These are phyloP conservation scores for Elsinoe fawcettii DNA, from an alignment of 2,329 filamentous ascomycete genomes.

Conservation along the genomic window DNA sequence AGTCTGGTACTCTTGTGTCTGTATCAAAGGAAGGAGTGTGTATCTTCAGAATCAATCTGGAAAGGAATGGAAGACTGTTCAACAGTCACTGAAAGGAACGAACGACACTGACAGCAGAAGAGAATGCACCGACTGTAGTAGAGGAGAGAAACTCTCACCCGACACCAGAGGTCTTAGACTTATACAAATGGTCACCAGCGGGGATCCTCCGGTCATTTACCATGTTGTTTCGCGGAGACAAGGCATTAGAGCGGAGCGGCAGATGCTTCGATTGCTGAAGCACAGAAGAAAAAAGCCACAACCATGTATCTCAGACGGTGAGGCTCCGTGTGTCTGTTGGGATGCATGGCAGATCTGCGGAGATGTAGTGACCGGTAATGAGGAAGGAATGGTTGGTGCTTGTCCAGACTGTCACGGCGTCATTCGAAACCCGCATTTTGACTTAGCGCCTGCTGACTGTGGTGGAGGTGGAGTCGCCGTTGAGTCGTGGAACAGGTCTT, in stretches of 20 bases:
- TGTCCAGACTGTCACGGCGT: slow-evolving; percentile 5
- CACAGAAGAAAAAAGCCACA: slow-evolving; percentile 1
- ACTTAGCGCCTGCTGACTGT: slow-evolving; percentile 6
- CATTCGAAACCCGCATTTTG: slow-evolving; percentile 8
- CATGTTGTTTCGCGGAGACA: neutral
- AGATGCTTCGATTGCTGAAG: neutral
- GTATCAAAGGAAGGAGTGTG: neutral
- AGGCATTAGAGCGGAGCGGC: neutral
- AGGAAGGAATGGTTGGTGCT: slow-evolving; percentile 2
- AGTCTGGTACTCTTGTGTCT: neutral
- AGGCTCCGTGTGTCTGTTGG: neutral
- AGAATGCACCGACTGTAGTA: slow-evolving; percentile 11
- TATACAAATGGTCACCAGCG: neutral
- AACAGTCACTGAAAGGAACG: slow-evolving; percentile 6
- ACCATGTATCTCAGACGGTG: slow-evolving; percentile 7
- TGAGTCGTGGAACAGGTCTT: neutral
- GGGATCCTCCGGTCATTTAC: neutral
- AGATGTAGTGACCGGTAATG: neutral
- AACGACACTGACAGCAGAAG: slow-evolving; percentile 8
- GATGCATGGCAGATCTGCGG: neutral
- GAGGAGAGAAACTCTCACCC: neutral
- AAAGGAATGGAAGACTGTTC: slow-evolving; percentile 9
- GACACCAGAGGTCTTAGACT: neutral
- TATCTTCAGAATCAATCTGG: slow-evolving; percentile 8
- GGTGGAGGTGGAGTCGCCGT: neutral